phyloP scores from a whole-genome alignment of 108 stramenopile genomes.

The Conticribra guillardii region DNA sequence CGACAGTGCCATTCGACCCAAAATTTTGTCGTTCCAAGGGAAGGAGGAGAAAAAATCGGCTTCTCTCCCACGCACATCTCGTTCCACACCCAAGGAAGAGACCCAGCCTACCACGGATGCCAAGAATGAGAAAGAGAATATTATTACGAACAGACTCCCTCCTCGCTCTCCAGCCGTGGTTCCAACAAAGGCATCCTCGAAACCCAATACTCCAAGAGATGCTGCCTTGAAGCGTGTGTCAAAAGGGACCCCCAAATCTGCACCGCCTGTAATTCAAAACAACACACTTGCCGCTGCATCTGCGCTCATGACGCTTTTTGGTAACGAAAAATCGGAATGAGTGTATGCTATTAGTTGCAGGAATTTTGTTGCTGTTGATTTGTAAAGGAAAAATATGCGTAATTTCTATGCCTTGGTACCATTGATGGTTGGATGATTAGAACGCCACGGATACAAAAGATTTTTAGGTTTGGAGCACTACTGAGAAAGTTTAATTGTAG shows the following conservation, averaged over 20 bases:
- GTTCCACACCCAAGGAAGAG: background rate
- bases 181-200: background rate
- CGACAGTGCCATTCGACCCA: conserved; percentile 46
- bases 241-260: background rate
- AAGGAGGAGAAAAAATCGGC: background rate
- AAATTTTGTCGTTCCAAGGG: conserved; percentile 21
- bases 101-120: background rate
- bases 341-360: background rate
- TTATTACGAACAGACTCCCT: background rate
- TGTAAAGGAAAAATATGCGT: too few relatives aligned
- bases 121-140: background rate
- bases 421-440: too few relatives aligned
- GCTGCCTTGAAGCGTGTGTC: background rate
- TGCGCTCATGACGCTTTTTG: conserved; percentile 31
- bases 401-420: too few relatives aligned
- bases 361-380: too few relatives aligned
- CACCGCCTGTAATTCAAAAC: conserved; percentile 15
- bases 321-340: conserved; percentile 14
- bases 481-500: too few relatives aligned
- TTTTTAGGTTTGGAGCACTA: too few relatives aligned
- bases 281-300: conserved; percentile 20
- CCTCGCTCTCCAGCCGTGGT: background rate
- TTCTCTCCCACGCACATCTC: background rate
- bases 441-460: too few relatives aligned
- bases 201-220: background rate